These are phyloP conservation scores for Aspergillus sp. DNA, from an alignment of 2,329 filamentous ascomycete species.

Conservation along the genomic window DNA sequence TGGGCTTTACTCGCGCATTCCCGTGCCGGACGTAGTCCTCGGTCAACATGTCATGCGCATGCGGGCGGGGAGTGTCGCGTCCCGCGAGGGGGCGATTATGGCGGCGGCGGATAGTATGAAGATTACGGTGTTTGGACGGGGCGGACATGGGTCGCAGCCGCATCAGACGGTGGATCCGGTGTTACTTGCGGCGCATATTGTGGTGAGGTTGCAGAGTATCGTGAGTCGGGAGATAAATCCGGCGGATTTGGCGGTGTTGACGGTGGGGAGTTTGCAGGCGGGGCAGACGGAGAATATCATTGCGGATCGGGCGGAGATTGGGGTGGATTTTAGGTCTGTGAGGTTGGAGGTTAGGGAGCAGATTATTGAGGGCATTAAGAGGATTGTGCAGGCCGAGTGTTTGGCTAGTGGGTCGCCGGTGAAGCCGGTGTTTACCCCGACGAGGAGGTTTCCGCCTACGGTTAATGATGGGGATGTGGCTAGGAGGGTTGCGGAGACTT, in stretches of 20 bases:
- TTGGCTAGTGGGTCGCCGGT: conserved; percentile 53
- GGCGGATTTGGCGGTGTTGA: conserved; percentile 58
- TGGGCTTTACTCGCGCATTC: conserved; percentile 56
- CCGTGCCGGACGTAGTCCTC: conserved; percentile 58
- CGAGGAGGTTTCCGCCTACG: conserved; percentile 55
- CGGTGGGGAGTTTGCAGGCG: conserved; percentile 60
- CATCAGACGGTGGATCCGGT: conserved; percentile 61
- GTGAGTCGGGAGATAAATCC: conserved; percentile 58
- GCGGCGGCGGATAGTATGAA: conserved; percentile 49
- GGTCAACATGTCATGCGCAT: conserved; percentile 59
- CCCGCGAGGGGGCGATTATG: conserved; percentile 44
- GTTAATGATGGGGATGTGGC: conserved; percentile 55
- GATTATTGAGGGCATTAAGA: conserved; percentile 51
- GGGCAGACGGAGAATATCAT: conserved; percentile 65
- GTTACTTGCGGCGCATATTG: conserved; percentile 58
- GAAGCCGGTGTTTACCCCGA: conserved; percentile 51
- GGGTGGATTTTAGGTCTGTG: conserved; percentile 57
- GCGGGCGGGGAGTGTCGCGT: conserved; percentile 45
- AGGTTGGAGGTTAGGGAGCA: conserved; percentile 49
- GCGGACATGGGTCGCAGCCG: conserved; percentile 60
- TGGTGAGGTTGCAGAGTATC: conserved; percentile 62
- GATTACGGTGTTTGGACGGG: conserved; percentile 60
- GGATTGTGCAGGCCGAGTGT: conserved; percentile 61
- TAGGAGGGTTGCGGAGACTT: conserved; percentile 46
- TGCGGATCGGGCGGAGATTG: conserved; percentile 56